Conservation (phyloP, 345 rosid species). For the Salix caprea region DNA sequence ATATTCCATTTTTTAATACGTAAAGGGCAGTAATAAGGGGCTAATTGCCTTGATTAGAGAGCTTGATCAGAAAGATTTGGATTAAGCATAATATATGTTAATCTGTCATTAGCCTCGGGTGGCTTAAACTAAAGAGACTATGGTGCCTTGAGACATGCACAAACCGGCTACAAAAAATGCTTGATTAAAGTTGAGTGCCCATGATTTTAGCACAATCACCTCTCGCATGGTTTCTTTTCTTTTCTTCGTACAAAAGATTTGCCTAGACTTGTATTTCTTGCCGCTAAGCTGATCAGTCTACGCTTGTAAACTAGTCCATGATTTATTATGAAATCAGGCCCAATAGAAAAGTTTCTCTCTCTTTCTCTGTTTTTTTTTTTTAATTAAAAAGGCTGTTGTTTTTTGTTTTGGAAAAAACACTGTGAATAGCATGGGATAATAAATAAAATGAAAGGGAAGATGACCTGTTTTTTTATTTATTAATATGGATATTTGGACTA, state of each 20-base stretch:
- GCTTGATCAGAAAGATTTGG: neutral
- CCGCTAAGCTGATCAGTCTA: neutral
- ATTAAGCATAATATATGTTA: neutral
- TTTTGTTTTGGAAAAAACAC: neutral
- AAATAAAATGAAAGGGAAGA: too few relatives aligned
- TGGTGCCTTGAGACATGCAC: constrained; percentile 20
- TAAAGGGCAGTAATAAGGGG: neutral
- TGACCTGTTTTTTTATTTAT: too few relatives aligned
- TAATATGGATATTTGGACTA: too few relatives aligned
- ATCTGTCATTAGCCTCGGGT: neutral
- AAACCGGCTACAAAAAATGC: neutral
- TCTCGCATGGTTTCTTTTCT: neutral
- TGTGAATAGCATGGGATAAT: neutral
- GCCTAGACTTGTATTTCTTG: neutral
- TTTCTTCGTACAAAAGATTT: neutral
- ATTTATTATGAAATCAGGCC: neutral
- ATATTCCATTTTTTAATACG: neutral
- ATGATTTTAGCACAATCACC: neutral
- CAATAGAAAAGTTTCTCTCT: too few relatives aligned
- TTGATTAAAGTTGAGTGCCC: constrained; percentile 8
- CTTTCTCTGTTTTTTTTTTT: too few relatives aligned
- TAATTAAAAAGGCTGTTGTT: neutral
- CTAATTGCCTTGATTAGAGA: neutral
- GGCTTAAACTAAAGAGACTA: neutral
- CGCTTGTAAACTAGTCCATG: neutral